Evolutionary conservation across 1,284 basidiomycete genomes (phyloP).

Genomic region (Ceratobasidium sp.): DNA sequence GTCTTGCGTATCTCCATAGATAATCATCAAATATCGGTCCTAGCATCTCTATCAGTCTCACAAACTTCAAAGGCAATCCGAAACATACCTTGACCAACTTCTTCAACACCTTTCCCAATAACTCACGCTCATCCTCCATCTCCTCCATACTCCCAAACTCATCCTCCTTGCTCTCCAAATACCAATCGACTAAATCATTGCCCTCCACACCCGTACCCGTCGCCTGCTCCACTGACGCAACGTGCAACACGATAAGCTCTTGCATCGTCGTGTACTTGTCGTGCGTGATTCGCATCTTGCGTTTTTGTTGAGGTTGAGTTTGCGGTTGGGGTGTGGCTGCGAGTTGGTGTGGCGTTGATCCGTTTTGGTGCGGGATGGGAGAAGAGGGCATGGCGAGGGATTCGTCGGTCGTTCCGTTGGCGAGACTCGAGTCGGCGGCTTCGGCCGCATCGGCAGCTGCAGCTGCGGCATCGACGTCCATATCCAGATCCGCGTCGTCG

Average conservation of each 20-base stretch:
- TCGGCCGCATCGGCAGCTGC: conserved; percentile 54
- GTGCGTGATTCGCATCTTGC: conserved; percentile 92
- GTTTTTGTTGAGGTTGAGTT: conserved; percentile 64
- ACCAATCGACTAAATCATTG: conserved; percentile 96
- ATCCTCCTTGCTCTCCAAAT: conserved; percentile 89
- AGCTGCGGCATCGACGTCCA: conserved; percentile 59
- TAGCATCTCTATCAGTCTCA: no score
- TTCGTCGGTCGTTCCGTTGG: conserved; percentile 5
- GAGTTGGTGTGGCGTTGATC: conserved; percentile 52
- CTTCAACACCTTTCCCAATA: conserved; percentile 89
- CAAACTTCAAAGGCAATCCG: not conserved
- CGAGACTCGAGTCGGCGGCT: conserved; percentile 51
- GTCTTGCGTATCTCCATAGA: no score
- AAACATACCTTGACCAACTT: conserved; percentile 74
- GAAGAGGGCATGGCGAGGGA: not conserved
- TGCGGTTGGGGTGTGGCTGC: conserved; percentile 51
- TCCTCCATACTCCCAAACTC: conserved; percentile 89
- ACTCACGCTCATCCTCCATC: conserved; percentile 90
- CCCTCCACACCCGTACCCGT: conserved; percentile 84
- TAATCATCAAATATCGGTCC: no score
- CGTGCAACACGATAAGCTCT: conserved; percentile 86
- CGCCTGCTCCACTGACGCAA: conserved; percentile 82
- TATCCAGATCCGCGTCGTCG: conserved; percentile 78
- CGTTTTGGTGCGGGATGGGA: conserved; percentile 45
- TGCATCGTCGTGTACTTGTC: conserved; percentile 95